phyloP scores from a whole-genome alignment of 805 yeast genomes.

The Middelhovenomyces tepae region DNA sequence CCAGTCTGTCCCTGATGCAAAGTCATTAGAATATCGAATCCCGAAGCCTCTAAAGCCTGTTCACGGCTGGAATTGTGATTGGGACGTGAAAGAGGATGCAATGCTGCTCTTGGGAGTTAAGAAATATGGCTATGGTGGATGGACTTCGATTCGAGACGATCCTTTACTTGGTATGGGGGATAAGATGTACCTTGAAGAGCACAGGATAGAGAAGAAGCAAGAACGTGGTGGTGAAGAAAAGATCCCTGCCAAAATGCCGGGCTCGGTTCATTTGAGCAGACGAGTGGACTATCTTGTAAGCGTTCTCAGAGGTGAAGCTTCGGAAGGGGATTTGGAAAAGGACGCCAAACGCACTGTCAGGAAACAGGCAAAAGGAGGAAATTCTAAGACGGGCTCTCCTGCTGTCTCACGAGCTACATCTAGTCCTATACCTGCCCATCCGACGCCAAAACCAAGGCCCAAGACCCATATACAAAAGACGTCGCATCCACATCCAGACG shows the following conservation, averaged over 20 bases:
- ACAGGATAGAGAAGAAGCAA: constrained; percentile 28
- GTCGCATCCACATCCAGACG: too few relatives aligned
- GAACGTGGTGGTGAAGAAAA: constrained; percentile 21
- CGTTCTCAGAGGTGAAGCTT: constrained; percentile 46
- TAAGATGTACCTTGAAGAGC: constrained; percentile 63
- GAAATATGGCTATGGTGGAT: constrained; percentile 93
- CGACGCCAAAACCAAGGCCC: constrained; percentile 1
- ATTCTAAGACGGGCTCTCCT: constrained; percentile 15
- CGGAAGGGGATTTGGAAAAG: not conserved
- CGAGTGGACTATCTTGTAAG: constrained; percentile 79
- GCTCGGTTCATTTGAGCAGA: constrained; percentile 85
- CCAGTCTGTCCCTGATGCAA: constrained; percentile 44
- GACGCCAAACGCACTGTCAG: constrained; percentile 15
- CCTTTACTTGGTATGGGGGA: constrained; percentile 81
- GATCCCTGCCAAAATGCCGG: constrained; percentile 60
- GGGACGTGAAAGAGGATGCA: constrained; percentile 80
- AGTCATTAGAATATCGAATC: constrained; percentile 46
- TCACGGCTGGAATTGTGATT: constrained; percentile 82
- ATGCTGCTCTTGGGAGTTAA: constrained; percentile 78
- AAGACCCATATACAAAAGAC: constrained; percentile 3
- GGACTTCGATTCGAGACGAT: constrained; percentile 92
- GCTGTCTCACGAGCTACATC: constrained; percentile 8
- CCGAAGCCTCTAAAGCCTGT: constrained; percentile 66
- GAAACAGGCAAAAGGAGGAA: constrained; percentile 15
- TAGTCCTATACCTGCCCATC: constrained; percentile 1